Conservation (phyloP, 2,329 filamentous ascomycete genomes). For the Trichophyton equinum region DNA sequence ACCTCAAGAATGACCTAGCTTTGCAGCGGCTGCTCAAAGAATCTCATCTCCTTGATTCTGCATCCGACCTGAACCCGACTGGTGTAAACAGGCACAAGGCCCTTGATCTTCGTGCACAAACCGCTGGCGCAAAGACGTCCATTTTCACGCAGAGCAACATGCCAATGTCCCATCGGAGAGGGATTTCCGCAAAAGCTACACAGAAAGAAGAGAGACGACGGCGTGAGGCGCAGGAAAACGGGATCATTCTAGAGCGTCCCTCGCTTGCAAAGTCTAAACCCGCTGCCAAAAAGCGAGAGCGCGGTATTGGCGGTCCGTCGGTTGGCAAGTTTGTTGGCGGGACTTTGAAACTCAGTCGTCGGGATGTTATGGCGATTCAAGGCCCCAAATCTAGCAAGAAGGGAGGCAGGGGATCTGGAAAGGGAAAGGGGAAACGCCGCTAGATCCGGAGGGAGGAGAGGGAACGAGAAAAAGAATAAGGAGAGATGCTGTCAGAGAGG, state of each 20-base stretch:
- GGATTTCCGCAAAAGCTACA: constrained; percentile 58
- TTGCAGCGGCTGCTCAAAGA: constrained; percentile 82
- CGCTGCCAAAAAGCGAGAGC: constrained; percentile 37
- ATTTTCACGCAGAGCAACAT: constrained; percentile 71
- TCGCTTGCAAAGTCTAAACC: constrained; percentile 26
- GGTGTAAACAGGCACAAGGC: constrained; percentile 71
- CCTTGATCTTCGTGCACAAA: constrained; percentile 68
- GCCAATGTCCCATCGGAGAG: constrained; percentile 75
- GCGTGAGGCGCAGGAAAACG: constrained; percentile 74
- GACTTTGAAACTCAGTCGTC: constrained; percentile 63
- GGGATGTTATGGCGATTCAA: constrained; percentile 61
- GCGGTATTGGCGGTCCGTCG: constrained; percentile 60
- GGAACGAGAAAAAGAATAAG: not conserved
- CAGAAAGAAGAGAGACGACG: constrained; percentile 58
- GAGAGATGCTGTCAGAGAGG: not conserved
- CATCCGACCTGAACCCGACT: constrained; percentile 61
- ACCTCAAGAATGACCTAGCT: constrained; percentile 86
- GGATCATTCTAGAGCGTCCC: constrained; percentile 64
- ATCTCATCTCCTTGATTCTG: constrained; percentile 86
- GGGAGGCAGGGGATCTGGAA: constrained; percentile 11
- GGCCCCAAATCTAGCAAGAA: constrained; percentile 25
- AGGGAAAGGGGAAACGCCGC: constrained; percentile 4
- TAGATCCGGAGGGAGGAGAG: not conserved
- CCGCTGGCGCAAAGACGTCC: constrained; percentile 64
- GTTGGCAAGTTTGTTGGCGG: constrained; percentile 72